phyloP scores from a whole-genome alignment of 768 basidiomycete species.

The Mycena galopus region DNA sequence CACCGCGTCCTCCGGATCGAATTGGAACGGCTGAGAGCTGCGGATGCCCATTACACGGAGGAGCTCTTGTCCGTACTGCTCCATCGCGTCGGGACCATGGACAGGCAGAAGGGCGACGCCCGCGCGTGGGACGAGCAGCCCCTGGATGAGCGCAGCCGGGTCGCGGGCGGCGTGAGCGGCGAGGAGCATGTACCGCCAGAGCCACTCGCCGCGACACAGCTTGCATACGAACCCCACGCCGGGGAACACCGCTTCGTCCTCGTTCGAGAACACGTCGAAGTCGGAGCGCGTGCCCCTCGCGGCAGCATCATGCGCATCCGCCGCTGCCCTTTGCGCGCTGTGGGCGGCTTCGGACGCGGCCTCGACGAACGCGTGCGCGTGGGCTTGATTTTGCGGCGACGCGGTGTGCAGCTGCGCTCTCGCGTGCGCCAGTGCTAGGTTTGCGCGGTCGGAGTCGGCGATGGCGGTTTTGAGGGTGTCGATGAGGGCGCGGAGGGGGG shows the following conservation, averaged over 20 bases:
- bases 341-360: not conserved
- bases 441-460: constrained; percentile 59
- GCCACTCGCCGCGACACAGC: not conserved
- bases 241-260: not conserved
- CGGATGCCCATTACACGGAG: too few species aligned
- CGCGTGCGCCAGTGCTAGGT: constrained; percentile 65
- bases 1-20: not conserved
- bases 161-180: not conserved
- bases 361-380: not conserved
- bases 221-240: not conserved
- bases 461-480: not conserved
- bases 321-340: too few species aligned
- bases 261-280: not conserved
- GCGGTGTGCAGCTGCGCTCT: too few species aligned
- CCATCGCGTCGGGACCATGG: too few species aligned
- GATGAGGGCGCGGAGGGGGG: not conserved
- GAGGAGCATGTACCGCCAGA: not conserved
- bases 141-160: not conserved
- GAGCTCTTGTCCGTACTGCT: too few species aligned
- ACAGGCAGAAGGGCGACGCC: too few species aligned
- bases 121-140: not conserved
- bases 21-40: too few species aligned
- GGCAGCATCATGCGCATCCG: not conserved
- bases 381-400: not conserved
- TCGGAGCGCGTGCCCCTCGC: not conserved